Conservation (phyloP, 176 grass and related monocot genomes). For the Triticum aestivum region DNA sequence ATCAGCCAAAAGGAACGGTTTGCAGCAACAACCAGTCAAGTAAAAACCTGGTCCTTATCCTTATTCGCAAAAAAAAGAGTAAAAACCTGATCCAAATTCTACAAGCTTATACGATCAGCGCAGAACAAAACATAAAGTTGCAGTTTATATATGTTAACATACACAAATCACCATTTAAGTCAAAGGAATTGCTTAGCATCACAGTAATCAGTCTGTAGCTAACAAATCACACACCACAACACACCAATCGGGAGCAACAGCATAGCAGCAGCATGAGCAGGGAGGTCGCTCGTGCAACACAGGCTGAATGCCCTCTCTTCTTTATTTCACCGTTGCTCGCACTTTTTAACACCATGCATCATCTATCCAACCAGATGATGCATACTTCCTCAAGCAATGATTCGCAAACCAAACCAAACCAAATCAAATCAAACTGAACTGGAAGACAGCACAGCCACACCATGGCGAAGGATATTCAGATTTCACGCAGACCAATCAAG, state of each 20-base stretch:
- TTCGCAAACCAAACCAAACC: background rate
- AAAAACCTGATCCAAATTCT: too few species aligned
- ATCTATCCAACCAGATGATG: background rate
- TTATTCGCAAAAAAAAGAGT: too few species aligned
- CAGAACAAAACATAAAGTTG: too few species aligned
- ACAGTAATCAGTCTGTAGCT: background rate
- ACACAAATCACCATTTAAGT: background rate
- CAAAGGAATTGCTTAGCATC: background rate
- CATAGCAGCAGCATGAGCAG: background rate
- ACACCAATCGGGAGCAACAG: background rate
- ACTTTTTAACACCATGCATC: background rate
- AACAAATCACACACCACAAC: background rate
- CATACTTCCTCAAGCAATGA: background rate
- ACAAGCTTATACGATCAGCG: too few species aligned
- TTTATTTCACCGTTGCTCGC: too few species aligned
- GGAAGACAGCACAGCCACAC: background rate
- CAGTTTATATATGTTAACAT: too few species aligned
- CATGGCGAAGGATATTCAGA: background rate
- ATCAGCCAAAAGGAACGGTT: too few species aligned
- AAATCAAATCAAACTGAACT: background rate
- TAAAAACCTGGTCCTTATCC: too few species aligned
- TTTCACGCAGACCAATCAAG: too few species aligned
- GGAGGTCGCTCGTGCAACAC: background rate
- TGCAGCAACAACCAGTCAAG: too few species aligned
- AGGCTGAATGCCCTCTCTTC: background rate